phyloP scores from a whole-genome alignment of 306 rosid species.

The Hippophae gyantsensis region DNA sequence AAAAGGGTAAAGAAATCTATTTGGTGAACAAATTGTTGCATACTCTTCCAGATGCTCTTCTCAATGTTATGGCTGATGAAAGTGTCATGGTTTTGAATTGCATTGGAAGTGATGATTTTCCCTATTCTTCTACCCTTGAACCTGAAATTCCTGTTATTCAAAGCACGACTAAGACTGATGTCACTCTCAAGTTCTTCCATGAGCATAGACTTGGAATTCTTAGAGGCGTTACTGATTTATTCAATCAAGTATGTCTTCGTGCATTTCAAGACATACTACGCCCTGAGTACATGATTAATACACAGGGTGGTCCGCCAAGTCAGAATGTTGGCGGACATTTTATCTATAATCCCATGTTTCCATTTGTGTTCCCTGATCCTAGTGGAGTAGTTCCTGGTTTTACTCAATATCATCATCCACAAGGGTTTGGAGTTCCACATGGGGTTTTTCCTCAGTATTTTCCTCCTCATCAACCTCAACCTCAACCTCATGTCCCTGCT shows the following conservation, averaged over 20 bases:
- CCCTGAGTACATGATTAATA: not conserved
- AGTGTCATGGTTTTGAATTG: constrained; percentile 21
- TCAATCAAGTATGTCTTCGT: constrained; percentile 29
- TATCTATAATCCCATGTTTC: not conserved
- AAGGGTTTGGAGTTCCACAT: not conserved
- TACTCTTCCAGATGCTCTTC: constrained; percentile 17
- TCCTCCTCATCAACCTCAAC: too few species aligned
- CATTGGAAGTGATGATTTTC: constrained; percentile 25
- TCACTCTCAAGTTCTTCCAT: constrained; percentile 31
- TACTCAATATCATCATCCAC: too few species aligned
- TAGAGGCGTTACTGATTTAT: constrained; percentile 11
- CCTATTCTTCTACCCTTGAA: not conserved
- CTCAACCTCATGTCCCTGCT: too few species aligned
- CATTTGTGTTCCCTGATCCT: too few species aligned
- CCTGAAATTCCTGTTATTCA: constrained; percentile 27
- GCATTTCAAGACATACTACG: constrained; percentile 44
- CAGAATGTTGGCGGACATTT: not conserved
- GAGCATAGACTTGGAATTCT: constrained; percentile 17
- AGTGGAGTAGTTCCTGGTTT: too few species aligned
- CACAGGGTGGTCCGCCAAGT: not conserved
- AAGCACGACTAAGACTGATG: constrained; percentile 10
- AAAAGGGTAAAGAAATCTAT: constrained; percentile 1
- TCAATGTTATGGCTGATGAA: constrained; percentile 34
- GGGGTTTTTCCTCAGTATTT: too few species aligned
- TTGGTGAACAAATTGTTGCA: constrained; percentile 19